Evolutionary conservation across 257 asterid species (phyloP).

Genomic region (Hygrophila difformis): DNA sequence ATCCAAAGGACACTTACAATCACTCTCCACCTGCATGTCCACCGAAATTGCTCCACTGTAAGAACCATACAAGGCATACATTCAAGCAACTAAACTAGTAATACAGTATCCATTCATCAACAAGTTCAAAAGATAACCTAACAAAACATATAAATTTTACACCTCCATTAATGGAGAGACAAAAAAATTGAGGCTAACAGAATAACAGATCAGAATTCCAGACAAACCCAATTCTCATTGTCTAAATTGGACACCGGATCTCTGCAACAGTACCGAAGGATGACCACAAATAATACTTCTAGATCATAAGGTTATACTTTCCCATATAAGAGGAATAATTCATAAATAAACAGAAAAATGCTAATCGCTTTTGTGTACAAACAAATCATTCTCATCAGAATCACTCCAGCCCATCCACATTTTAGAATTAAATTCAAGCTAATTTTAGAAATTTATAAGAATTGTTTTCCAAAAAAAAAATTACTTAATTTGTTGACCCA

Average conservation of each 20-base stretch:
- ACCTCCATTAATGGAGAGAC: conserved; percentile 1
- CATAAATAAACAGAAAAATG: background rate
- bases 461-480: conserved; percentile 16
- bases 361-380: background rate
- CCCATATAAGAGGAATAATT: conserved; percentile 13
- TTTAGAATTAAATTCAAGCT: conserved; percentile 17
- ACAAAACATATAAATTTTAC: conserved; percentile 2
- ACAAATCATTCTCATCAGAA: conserved; percentile 11
- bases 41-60: conserved; percentile 12
- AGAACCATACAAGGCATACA: conserved; percentile 5
- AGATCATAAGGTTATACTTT: background rate
- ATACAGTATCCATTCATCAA: conserved; percentile 1
- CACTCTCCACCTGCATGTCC: conserved; percentile 18
- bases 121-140: background rate
- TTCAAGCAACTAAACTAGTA: conserved; percentile 13
- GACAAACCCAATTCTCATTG: background rate
- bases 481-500: conserved; percentile 20
- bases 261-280: background rate
- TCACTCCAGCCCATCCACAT: conserved; percentile 21
- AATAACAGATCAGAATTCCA: conserved; percentile 4
- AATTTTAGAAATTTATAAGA: conserved; percentile 20
- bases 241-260: background rate
- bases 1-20: conserved; percentile 2
- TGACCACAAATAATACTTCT: background rate
- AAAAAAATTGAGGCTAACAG: background rate